phyloP scores from a whole-genome alignment of 169 alveolate genomes.

The Babesia sp. region DNA sequence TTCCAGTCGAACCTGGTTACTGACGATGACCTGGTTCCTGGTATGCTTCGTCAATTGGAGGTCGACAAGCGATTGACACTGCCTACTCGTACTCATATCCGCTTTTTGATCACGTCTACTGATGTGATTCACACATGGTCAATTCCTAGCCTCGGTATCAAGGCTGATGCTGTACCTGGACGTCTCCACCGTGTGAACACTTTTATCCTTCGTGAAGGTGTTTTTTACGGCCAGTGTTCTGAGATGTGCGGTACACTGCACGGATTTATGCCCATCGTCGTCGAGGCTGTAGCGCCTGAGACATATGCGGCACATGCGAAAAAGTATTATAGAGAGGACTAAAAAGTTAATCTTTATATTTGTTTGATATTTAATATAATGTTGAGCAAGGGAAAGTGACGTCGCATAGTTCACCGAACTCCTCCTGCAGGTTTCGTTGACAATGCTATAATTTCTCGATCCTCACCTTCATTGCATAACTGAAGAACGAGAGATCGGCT shows the following conservation, averaged over 20 bases:
- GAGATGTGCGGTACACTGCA: conserved; percentile 91
- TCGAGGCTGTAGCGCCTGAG: conserved; percentile 87
- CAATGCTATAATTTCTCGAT: neutral
- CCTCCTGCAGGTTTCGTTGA: conserved; percentile 2
- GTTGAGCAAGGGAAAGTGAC: conserved; percentile 46
- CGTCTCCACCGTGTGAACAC: conserved; percentile 81
- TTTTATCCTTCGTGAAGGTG: conserved; percentile 90
- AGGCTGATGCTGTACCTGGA: conserved; percentile 91
- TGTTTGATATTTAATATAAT: neutral
- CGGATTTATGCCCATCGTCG: conserved; percentile 91
- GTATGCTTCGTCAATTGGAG: conserved; percentile 86
- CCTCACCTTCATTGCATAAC: conserved; percentile 37
- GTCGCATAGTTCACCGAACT: conserved; percentile 48
- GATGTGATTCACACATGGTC: conserved; percentile 84
- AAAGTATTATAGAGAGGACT: conserved; percentile 85
- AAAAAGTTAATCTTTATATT: neutral
- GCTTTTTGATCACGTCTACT: conserved; percentile 84
- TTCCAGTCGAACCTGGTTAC: conserved; percentile 80
- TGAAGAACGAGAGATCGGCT: conserved; percentile 60
- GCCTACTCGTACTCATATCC: conserved; percentile 88
- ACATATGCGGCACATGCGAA: conserved; percentile 91
- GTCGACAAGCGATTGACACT: conserved; percentile 86
- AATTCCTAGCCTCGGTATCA: conserved; percentile 85
- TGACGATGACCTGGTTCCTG: conserved; percentile 79
- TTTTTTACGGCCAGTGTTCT: conserved; percentile 89